Evolutionary conservation across 331 rosid species (phyloP), one percentile per base, ranked within the genome.

Genomic region (Rhamnella rubrinervis): DNA sequence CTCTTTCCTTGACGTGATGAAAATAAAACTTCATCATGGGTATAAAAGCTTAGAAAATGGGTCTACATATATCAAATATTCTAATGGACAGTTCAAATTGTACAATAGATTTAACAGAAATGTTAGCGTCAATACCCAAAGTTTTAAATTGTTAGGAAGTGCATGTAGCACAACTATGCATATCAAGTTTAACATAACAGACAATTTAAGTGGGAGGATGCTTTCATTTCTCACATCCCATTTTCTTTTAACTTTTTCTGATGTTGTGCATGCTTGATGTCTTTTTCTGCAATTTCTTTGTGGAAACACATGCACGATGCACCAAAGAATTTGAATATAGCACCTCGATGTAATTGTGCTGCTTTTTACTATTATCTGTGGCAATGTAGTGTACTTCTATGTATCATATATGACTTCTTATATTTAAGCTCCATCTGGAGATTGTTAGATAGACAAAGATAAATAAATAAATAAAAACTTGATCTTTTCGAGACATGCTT

Each of bases 271-370:
- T n/a, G 66, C 39, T 71, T 56, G 79, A 64, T 58, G 76, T 69
- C 78, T 25, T 78, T 70, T 78, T 70, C 61, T 31, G 65, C 64
- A 70, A 28, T 63, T 63, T 60, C 19, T 65, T 82, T 85, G 92
- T 88, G 96, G 97, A 80, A 82, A 80, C 75, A 77, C 91, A 86
- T 81, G 85, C 96, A 85, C 55, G 73, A 83, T 86, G 86, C 97
- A 88, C 89, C 86, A 72, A 71, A 66, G 72, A 59, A 66, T 59
- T 68, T 75, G 71, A 61, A 71, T 44, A 61, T 71, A 63, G 78
- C 79, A 61, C 63, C 70, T 23, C 51, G 64, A 77, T 78, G 68
- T 55, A 78, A 72, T 21, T 40, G 20, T 58, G 25, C 52, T 26
- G 52, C 59, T 57, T 68, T n/a, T 50, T 44, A 23, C 16, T 41